Conservation (phyloP, 345 rosid genomes). For the Dipteronia dyeriana region DNA sequence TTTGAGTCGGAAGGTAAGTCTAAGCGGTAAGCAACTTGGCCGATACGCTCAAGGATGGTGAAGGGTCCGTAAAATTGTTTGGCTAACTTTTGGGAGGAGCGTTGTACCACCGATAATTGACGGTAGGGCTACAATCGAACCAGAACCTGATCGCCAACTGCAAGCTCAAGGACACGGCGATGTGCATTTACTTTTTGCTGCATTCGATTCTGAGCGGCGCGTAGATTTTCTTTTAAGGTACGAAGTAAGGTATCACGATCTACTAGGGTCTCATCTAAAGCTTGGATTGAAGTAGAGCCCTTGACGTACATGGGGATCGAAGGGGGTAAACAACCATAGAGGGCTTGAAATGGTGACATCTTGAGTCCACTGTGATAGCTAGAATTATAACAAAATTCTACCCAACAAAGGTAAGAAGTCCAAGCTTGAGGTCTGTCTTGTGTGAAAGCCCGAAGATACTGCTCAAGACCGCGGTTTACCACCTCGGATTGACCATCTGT, state of each 20-base stretch:
- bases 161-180: background rate
- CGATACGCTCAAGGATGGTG: background rate
- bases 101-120: background rate
- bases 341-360: background rate
- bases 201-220: background rate
- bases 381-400: background rate
- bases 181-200: background rate
- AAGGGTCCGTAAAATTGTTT: background rate
- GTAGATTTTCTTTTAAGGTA: background rate
- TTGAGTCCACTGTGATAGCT: background rate
- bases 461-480: background rate
- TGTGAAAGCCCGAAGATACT: background rate
- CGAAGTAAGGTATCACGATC: background rate
- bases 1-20: background rate
- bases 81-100: background rate
- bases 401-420: background rate
- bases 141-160: background rate
- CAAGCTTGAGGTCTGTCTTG: background rate
- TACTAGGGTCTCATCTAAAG: background rate
- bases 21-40: background rate
- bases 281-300: background rate
- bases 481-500: slow-evolving; percentile 7
- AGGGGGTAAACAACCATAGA: background rate
- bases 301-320: background rate
- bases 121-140: background rate